Evolutionary conservation across 495 filamentous ascomycete genomes (phyloP).

Genomic region (Aspergillus diversus): DNA sequence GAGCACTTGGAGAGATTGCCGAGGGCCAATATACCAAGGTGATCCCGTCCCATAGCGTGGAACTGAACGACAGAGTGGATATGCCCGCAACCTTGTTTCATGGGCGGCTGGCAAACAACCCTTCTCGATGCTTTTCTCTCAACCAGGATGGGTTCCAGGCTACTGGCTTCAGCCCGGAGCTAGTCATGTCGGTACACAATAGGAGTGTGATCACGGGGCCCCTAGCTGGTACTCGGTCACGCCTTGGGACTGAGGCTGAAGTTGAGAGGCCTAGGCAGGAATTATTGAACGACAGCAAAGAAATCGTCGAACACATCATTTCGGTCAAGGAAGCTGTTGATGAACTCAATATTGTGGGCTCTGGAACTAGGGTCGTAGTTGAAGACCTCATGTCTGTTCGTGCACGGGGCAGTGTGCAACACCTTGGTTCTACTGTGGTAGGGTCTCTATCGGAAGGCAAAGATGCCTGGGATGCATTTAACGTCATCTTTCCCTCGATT

Average conservation of each 20-base stretch:
- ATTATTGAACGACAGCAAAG: slow-evolving; percentile 21
- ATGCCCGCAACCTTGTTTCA: slow-evolving; percentile 24
- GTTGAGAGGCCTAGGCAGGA: slow-evolving; percentile 14
- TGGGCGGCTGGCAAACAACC: slow-evolving; percentile 21
- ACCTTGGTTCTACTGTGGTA: slow-evolving; percentile 23
- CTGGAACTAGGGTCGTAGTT: slow-evolving; percentile 4
- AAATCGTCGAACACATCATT: slow-evolving; percentile 25
- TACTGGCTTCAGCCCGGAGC: slow-evolving; percentile 28
- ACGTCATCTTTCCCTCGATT: slow-evolving; percentile 26
- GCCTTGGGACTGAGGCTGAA: background rate
- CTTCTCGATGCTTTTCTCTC: slow-evolving; percentile 23
- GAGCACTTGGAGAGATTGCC: slow-evolving; percentile 17
- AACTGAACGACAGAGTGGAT: slow-evolving; percentile 15
- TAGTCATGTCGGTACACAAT: slow-evolving; percentile 22
- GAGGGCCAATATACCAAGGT: slow-evolving; percentile 23
- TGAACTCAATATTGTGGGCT: slow-evolving; percentile 18
- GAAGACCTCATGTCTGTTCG: slow-evolving; percentile 27
- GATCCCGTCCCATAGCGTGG: slow-evolving; percentile 19
- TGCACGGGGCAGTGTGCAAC: slow-evolving; percentile 24
- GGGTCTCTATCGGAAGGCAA: slow-evolving; percentile 17
- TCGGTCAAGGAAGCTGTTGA: slow-evolving; percentile 22
- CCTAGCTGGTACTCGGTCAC: slow-evolving; percentile 23
- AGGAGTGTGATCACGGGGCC: slow-evolving; percentile 24
- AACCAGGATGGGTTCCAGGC: slow-evolving; percentile 20
- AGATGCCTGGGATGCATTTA: slow-evolving; percentile 23